Percentiles rank a stretch among this genome's conserved stretches.
Conservation (phyloP, 2,329 filamentous ascomycete species). For the Fusarium sp. region DNA sequence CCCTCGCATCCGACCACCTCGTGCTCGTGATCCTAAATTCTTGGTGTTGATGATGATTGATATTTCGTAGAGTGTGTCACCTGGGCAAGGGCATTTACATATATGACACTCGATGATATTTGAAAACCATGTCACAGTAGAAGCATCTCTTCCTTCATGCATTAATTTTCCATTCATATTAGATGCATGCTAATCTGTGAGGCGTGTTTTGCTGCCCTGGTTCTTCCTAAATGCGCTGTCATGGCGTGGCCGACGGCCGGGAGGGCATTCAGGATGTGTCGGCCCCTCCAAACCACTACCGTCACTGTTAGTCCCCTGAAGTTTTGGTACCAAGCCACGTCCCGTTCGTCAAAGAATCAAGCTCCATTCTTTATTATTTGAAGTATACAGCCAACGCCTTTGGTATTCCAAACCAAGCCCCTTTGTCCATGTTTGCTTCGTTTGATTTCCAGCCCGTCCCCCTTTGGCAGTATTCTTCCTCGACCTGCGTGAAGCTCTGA, state of each 20-base stretch:
- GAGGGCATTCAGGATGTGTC: conserved; percentile 18
- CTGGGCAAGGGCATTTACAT: not conserved
- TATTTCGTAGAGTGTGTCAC: not conserved
- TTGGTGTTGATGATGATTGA: conserved; percentile 19
- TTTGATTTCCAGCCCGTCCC: conserved; percentile 1
- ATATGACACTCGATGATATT: not conserved
- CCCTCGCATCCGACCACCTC: accelerated
- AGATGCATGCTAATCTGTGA: accelerated
- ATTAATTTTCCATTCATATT: accelerated
- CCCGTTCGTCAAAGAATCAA: not conserved
- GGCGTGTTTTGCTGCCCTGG: not conserved
- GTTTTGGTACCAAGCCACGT: not conserved
- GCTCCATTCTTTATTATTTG: not conserved
- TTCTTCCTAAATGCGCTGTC: not conserved
- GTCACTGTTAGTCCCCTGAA: conserved; percentile 12
- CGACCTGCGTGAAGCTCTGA: not conserved
- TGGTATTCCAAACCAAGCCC: not conserved
- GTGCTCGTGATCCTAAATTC: not conserved
- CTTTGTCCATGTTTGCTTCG: not conserved
- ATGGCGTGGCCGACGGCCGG: not conserved
- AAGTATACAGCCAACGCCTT: not conserved
- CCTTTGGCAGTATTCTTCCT: not conserved
- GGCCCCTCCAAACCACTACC: conserved; percentile 6
- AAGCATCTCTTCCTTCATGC: not conserved
- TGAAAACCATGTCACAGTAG: not conserved